phyloP scores from a whole-genome alignment of 139 green algal species.

The Chlorella sp. region DNA sequence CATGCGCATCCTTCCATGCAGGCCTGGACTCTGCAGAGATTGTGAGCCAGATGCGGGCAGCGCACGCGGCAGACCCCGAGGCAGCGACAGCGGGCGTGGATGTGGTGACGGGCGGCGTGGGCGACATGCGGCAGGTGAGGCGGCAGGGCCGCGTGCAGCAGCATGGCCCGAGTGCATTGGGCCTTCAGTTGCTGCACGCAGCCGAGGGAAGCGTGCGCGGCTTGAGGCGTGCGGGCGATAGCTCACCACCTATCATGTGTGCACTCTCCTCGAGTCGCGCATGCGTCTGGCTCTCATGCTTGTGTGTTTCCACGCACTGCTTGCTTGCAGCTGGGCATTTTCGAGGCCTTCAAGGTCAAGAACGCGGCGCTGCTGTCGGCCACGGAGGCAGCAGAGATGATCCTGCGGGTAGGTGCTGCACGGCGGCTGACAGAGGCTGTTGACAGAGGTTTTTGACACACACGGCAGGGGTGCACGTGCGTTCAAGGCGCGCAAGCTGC shows the following conservation, averaged over 20 bases:
- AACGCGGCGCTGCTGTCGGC: slow-evolving; percentile 85
- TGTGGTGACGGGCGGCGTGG: slow-evolving; percentile 71
- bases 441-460: no score
- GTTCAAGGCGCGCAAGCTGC: no score
- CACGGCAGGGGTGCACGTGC: no score
- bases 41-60: slow-evolving; percentile 84
- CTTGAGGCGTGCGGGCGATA: no score
- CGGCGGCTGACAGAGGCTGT: no score
- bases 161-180: no score
- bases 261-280: no score
- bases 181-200: no score
- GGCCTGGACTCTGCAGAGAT: slow-evolving; percentile 87
- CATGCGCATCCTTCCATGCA: slow-evolving; percentile 17
- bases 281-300: not conserved
- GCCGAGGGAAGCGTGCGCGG: no score
- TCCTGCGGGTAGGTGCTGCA: slow-evolving; percentile 81
- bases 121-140: slow-evolving; percentile 67
- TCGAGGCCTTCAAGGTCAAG: slow-evolving; percentile 86
- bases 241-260: no score
- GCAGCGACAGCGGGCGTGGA: slow-evolving; percentile 80
- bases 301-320: not conserved
- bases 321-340: slow-evolving; percentile 70
- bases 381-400: slow-evolving; percentile 98
- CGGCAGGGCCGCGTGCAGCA: not conserved
- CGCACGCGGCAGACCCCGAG: slow-evolving; percentile 63